Evolutionary conservation across 805 yeast genomes (phyloP).

Genomic region (Lipomyces orientalis): DNA sequence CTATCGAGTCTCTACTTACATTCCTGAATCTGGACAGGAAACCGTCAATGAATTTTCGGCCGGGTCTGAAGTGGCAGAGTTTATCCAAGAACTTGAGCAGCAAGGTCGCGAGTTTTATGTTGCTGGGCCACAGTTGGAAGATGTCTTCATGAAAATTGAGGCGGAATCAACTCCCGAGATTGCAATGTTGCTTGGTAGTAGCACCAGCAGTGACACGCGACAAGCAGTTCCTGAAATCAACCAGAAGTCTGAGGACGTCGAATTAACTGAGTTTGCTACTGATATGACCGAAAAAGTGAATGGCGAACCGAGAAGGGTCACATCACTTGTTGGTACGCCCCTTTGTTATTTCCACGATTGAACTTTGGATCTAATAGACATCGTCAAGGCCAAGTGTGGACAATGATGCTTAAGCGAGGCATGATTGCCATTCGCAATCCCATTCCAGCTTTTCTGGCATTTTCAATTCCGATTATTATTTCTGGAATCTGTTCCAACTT

Average conservation of each 20-base stretch:
- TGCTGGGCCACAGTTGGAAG: constrained; percentile 44
- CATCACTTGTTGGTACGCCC: neutral
- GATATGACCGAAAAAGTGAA: neutral
- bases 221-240: neutral
- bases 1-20: constrained; percentile 23
- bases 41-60: neutral
- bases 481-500: constrained; percentile 4
- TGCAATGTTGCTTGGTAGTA: neutral
- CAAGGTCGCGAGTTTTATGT: constrained; percentile 22
- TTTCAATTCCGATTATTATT: constrained; percentile 12
- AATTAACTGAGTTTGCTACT: neutral
- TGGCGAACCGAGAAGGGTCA: neutral
- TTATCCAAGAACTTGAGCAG: constrained; percentile 6
- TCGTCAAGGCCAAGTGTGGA: constrained; percentile 8
- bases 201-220: neutral
- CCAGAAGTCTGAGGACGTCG: neutral
- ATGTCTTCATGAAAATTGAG: constrained; percentile 41
- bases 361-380: neutral
- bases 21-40: constrained; percentile 20
- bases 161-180: constrained; percentile 20
- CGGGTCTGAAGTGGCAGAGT: constrained; percentile 1
- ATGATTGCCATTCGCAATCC: constrained; percentile 15
- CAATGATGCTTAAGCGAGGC: constrained; percentile 16
- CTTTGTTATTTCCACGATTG: neutral
- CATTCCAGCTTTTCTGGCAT: constrained; percentile 5